Evolutionary conservation across 352 stramenopile species (phyloP), one percentile per base, ranked within the genome.

Genomic region (Phytophthora tentaculata): DNA sequence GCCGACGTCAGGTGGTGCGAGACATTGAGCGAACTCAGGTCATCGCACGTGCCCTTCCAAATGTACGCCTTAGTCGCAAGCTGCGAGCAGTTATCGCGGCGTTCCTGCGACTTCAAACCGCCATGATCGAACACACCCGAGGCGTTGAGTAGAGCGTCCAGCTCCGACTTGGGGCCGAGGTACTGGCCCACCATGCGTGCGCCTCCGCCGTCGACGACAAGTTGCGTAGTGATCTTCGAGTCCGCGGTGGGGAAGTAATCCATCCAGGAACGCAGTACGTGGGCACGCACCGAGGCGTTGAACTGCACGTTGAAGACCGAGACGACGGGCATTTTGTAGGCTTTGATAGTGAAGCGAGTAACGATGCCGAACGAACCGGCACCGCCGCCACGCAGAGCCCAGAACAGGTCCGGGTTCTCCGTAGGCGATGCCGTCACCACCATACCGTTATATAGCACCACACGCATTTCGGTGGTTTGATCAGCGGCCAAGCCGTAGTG

Each of bases 281-380:
- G 50, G 13, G 59, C 63, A 14, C 61, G 76, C 24, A 79, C 70
- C 0, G 74, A 73, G 4, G 57, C 67, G 56, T 75, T 73, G 57
- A 79, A 85, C 37, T 78, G 69, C 47, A 83, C 68, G 22, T 51
- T 80, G 65, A 88, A 88, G 20, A 88, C 57, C 10, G 76, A 74
- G 19, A 79, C 76, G 44, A 73, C 59, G 2, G 66, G 58, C 35
- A 88, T 56, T 41, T 69, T 81, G 74, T 85, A 74, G 39, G 66
- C 76, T 23, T 83, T 76, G 58, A 88, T 77, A 17, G 69, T 76
- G 64, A 83, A 85, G 23, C 80, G 74, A 17, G 77, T 84, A 41
- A 88, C 64, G 45, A 88, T 85, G 2, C 79, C 79, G 45, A 83
- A 88, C 16, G 79, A 88, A 8, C 79, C 79, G 9, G 79, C 76